These are phyloP conservation scores for Brettanomyces custersianus DNA, from an alignment of 805 yeast genomes.

Conservation along the genomic window DNA sequence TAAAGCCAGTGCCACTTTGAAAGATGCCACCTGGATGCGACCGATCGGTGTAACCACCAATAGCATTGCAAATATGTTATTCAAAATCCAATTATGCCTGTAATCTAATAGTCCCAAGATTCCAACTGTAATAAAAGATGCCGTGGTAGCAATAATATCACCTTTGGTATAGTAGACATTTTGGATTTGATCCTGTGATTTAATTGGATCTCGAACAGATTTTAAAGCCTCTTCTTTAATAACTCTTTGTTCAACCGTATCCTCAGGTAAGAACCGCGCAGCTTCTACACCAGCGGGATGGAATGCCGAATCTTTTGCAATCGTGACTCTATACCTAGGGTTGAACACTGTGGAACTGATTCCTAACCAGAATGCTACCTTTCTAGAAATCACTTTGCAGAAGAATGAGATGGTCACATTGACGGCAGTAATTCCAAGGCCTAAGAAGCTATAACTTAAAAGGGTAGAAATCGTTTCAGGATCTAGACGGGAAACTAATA, in stretches of 20 bases:
- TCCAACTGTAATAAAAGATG: slow-evolving; percentile 11
- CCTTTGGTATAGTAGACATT: slow-evolving; percentile 27
- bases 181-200: slow-evolving; percentile 23
- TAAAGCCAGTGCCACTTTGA: slow-evolving; percentile 36
- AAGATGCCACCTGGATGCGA: slow-evolving; percentile 30
- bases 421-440: slow-evolving; percentile 27
- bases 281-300: slow-evolving; percentile 32
- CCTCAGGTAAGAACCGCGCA: slow-evolving; percentile 21
- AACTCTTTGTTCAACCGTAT: slow-evolving; percentile 22
- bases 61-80: slow-evolving; percentile 33
- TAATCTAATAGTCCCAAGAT: slow-evolving; percentile 18
- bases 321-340: slow-evolving; percentile 32
- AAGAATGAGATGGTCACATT: slow-evolving; percentile 22
- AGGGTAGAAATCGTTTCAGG: slow-evolving; percentile 22
- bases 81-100: slow-evolving; percentile 35
- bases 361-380: slow-evolving; percentile 19
- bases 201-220: slow-evolving; percentile 15
- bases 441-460: slow-evolving; percentile 28
- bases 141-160: slow-evolving; percentile 17
- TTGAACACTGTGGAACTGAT: slow-evolving; percentile 20
- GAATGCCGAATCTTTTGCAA: slow-evolving; percentile 28
- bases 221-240: slow-evolving; percentile 20
- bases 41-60: slow-evolving; percentile 37
- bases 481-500: slow-evolving; percentile 26
- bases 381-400: slow-evolving; percentile 21